Evolutionary conservation across 1,284 basidiomycete genomes (phyloP).

Genomic region (Trametes versicolor): DNA sequence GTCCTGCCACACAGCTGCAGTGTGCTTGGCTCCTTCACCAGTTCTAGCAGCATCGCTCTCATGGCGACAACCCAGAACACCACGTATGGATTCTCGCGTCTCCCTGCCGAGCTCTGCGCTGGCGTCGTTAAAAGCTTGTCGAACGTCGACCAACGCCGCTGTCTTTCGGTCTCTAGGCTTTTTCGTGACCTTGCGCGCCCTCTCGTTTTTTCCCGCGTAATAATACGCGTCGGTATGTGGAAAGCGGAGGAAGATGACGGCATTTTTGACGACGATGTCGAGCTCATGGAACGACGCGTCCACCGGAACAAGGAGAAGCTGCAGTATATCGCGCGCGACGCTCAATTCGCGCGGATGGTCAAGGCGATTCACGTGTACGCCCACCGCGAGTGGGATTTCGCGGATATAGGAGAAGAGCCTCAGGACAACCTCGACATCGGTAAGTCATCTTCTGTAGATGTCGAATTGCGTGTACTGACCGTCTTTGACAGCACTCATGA

Average conservation of each 20-base stretch:
- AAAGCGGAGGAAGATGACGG: neutral
- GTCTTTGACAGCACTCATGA: neutral
- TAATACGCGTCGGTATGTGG: neutral
- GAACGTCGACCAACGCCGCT: neutral
- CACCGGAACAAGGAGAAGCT: neutral
- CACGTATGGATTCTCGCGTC: neutral
- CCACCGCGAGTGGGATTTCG: neutral
- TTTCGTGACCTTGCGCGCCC: neutral
- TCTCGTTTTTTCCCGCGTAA: neutral
- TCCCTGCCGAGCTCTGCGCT: neutral
- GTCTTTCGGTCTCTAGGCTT: neutral
- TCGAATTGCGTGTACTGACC: neutral
- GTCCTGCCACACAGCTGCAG: too few relatives aligned
- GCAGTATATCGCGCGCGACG: neutral
- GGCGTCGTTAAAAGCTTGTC: neutral
- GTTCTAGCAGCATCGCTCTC: too few relatives aligned
- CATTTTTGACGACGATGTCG: neutral
- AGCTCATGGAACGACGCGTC: neutral
- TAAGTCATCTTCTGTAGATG: neutral
- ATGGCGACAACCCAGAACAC: too few relatives aligned
- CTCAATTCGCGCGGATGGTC: neutral
- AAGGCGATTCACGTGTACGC: neutral
- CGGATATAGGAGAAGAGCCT: neutral
- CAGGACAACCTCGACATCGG: neutral
- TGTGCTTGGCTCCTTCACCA: too few relatives aligned